Conservation (phyloP, 2,329 filamentous ascomycete species). For the Aureobasidium leucospermi region DNA sequence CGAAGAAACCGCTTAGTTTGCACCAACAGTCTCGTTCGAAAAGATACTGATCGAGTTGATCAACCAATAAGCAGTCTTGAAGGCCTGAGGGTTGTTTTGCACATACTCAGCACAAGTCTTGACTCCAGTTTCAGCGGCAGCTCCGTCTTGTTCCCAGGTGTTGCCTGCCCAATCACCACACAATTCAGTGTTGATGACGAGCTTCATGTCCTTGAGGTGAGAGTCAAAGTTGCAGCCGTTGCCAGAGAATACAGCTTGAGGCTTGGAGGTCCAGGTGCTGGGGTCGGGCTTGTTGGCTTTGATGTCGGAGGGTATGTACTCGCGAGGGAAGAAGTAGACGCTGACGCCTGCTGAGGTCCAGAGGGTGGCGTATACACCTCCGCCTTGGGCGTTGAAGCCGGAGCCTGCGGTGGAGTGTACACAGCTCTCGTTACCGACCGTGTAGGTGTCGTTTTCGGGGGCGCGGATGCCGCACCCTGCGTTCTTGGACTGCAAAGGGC, state of each 20-base stretch:
- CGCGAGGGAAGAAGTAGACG: conserved; percentile 77
- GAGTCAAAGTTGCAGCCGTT: conserved; percentile 60
- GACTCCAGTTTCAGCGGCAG: conserved; percentile 48
- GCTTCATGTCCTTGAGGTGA: conserved; percentile 64
- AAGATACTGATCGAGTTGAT: conserved; percentile 33
- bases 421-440: conserved; percentile 15
- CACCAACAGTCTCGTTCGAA: background rate
- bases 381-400: conserved; percentile 43
- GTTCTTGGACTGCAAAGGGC: conserved; percentile 32
- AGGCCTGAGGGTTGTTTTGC: conserved; percentile 59
- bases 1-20: background rate
- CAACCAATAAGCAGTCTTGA: conserved; percentile 67
- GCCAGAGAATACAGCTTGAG: conserved; percentile 60
- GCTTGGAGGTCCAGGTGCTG: conserved; percentile 54
- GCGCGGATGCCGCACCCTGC: conserved; percentile 35
- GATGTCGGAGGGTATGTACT: conserved; percentile 57
- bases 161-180: conserved; percentile 81
- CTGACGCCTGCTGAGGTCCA: conserved; percentile 68
- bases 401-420: conserved; percentile 34
- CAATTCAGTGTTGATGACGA: conserved; percentile 77
- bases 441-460: conserved; percentile 22
- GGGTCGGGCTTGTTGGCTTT: conserved; percentile 53
- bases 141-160: conserved; percentile 57
- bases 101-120: conserved; percentile 67
- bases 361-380: conserved; percentile 40